These are phyloP conservation scores for Rhodotorula sp. DNA, from an alignment of 1,284 basidiomycete genomes.

Conservation along the genomic window DNA sequence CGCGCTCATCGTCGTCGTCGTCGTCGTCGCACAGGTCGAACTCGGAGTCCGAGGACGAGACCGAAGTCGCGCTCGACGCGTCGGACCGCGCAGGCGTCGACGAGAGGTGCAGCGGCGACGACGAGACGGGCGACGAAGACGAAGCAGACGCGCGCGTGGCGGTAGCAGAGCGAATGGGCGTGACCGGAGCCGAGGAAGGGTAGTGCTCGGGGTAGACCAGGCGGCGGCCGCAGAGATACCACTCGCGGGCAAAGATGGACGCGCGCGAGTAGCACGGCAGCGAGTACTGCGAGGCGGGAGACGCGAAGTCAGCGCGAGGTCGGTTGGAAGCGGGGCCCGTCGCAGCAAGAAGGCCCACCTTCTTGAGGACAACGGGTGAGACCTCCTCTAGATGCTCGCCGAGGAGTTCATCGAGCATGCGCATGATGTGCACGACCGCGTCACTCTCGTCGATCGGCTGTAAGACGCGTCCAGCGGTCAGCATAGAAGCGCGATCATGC, in stretches of 20 bases:
- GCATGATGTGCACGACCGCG: slow-evolving; percentile 65
- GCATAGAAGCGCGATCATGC: neutral
- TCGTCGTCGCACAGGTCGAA: slow-evolving; percentile 21
- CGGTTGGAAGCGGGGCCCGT: too few relatives aligned
- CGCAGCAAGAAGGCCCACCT: slow-evolving; percentile 50
- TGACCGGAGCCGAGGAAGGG: slow-evolving; percentile 39
- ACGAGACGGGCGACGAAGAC: slow-evolving; percentile 21
- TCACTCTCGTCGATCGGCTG: slow-evolving; percentile 67
- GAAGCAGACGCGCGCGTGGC: slow-evolving; percentile 22
- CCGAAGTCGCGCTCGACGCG: slow-evolving; percentile 30
- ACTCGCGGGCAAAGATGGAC: slow-evolving; percentile 86
- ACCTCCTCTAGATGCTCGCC: slow-evolving; percentile 82
- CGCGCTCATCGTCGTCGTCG: slow-evolving; percentile 19
- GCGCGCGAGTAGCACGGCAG: slow-evolving; percentile 92
- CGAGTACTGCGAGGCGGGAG: slow-evolving; percentile 63
- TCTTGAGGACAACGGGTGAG: slow-evolving; percentile 91
- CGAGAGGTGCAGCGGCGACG: slow-evolving; percentile 23
- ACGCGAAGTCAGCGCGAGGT: neutral
- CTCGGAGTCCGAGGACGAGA: slow-evolving; percentile 30
- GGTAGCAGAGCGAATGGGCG: slow-evolving; percentile 19
- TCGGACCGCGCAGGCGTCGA: slow-evolving; percentile 17
- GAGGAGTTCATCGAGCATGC: slow-evolving; percentile 80
- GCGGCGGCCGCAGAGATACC: slow-evolving; percentile 65
- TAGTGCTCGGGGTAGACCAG: slow-evolving; percentile 48
- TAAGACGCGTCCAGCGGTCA: slow-evolving; percentile 17